These are phyloP conservation scores for Apiospora hydei DNA, from an alignment of 2,329 filamentous ascomycete species.

Conservation along the genomic window DNA sequence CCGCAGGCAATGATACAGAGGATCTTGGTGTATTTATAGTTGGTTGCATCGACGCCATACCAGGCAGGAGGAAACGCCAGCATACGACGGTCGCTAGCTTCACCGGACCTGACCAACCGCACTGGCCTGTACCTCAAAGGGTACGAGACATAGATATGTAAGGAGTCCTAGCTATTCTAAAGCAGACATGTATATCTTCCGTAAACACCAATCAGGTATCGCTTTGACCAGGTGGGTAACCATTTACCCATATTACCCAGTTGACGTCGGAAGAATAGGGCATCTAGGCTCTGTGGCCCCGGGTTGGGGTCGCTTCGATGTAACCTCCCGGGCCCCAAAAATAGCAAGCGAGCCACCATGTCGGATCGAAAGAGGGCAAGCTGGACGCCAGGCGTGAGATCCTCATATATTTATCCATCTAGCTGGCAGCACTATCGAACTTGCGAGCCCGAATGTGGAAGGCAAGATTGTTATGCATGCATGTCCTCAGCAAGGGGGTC, in stretches of 20 bases:
- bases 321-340: background rate
- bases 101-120: background rate
- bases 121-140: background rate
- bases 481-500: background rate
- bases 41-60: too few species aligned
- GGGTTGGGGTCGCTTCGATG: background rate
- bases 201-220: background rate
- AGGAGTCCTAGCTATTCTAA: background rate
- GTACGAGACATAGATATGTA: background rate
- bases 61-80: background rate
- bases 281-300: background rate
- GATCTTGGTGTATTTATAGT: background rate
- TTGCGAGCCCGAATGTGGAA: background rate
- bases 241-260: slow-evolving; percentile 17
- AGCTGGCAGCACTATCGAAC: slow-evolving; percentile 10
- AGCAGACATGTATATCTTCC: background rate
- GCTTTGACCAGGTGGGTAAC: background rate
- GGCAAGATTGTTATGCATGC: background rate
- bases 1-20: background rate
- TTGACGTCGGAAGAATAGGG: slow-evolving; percentile 1
- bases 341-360: slow-evolving; percentile 1
- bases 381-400: slow-evolving; percentile 11
- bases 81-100: background rate
- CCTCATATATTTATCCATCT: background rate
- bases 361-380: slow-evolving; percentile 12